Base-by-base conservation (phyloP, 2,329 filamentous ascomycete genomes). In the Cytospora piceae region DNA sequence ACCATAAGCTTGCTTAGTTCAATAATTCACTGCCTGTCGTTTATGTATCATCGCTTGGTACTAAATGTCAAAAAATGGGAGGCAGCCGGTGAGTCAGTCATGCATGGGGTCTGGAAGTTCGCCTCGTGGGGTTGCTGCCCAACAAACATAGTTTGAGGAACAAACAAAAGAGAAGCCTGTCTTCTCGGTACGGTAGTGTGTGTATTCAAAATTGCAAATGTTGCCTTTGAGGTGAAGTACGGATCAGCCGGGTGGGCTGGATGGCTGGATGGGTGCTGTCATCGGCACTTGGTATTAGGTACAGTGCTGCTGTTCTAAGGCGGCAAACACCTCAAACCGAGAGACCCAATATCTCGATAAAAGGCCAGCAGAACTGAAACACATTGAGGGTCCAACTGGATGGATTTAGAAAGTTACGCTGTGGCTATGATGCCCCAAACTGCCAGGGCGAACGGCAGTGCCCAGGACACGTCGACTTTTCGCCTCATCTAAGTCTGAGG, bases 71-170 rank as follows among this genome's bases (percentile, higher is more conserved):
- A 37, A 34, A 32, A 2, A 32, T 51, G 62, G 51, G 63, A 64
- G 63, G 63, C 51, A 64, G 29, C 63, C 63, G 63, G 60, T 64
- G 57, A 54, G 63, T 52, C 58, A 52, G 20, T n/a, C 9, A n/a
- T 9, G 42, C 42, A 46, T 46, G 42, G 8, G 6, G 20, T 20
- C 20, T 22, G 42, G 42, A 9, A 2, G 20, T 12, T 29, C n/a
- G 29, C 34, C 9, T 17, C n/a, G 49, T 61, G 60, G 52, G 27
- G 59, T 49, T 49, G 46, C 46, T 49, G n/a, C 46, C 46, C 46
- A 22, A 24, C 46, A 49, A 49, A 49, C 11, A 49, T 49, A 8
- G n/a, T 20, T 49, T 24, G n/a, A 9, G 11, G 24, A 24, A 49
- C 9, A 11, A 24, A 49, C n/a, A 22, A 49, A 49, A 11, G n/a